A percentile compares a stretch with the other conserved stretches of the same genome.
Evolutionary conservation across 306 rosid species (phyloP).

Genomic region (Ceratonia siliqua): DNA sequence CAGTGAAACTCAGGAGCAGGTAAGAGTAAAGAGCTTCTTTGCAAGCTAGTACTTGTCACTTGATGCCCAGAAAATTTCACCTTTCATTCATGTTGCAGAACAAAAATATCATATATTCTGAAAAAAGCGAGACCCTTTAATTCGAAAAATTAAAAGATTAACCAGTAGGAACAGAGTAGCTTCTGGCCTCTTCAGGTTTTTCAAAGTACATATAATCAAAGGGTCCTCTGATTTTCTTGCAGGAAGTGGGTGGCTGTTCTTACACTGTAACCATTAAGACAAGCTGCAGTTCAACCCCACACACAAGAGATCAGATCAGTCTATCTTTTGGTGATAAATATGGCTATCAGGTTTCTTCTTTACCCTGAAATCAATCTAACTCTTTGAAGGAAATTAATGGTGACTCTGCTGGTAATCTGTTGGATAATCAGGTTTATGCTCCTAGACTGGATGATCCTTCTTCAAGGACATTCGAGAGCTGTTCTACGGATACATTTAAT

Average conservation of each 20-base stretch:
- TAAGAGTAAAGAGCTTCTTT: too few relatives aligned
- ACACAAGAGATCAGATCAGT: constrained; percentile 78
- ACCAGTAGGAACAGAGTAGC: background rate
- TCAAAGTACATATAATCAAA: background rate
- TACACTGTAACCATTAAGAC: constrained; percentile 59
- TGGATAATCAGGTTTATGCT: constrained; percentile 57
- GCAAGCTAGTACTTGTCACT: too few relatives aligned
- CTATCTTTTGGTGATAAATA: constrained; percentile 78
- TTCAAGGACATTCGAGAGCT: constrained; percentile 69
- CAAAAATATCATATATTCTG: too few relatives aligned
- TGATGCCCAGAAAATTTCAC: too few relatives aligned
- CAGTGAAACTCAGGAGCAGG: constrained; percentile 44
- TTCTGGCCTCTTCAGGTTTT: background rate
- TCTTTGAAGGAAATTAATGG: background rate
- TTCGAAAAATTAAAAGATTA: background rate
- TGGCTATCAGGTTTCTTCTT: constrained; percentile 69
- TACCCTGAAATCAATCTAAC: background rate
- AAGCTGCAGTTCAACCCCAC: constrained; percentile 68
- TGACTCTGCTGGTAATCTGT: background rate
- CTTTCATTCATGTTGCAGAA: too few relatives aligned
- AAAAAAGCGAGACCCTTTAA: background rate
- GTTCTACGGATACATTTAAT: constrained; percentile 75
- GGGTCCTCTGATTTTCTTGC: constrained; percentile 4
- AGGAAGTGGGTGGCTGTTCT: constrained; percentile 56
- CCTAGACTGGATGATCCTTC: constrained; percentile 69